These are phyloP conservation scores for Phytophthora aleatoria DNA, from an alignment of 352 stramenopile genomes.

Conservation along the genomic window DNA sequence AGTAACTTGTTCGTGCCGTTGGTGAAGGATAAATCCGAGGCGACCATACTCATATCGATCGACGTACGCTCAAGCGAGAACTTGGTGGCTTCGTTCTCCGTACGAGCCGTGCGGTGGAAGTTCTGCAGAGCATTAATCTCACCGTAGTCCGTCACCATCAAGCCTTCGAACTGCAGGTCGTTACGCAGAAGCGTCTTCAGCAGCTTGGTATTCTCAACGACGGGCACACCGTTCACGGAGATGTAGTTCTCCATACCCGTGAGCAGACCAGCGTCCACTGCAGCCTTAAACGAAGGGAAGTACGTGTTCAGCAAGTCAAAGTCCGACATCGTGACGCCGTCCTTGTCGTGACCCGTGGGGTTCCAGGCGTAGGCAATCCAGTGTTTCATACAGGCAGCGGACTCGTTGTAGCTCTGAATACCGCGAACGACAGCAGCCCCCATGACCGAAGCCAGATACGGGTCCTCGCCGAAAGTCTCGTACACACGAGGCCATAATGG, in stretches of 20 bases:
- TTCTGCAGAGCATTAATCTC: slow-evolving; percentile 86
- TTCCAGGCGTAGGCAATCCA: slow-evolving; percentile 81
- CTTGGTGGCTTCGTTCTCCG: slow-evolving; percentile 49
- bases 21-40: slow-evolving; percentile 40
- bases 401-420: slow-evolving; percentile 64
- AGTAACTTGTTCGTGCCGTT: slow-evolving; percentile 45
- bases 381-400: slow-evolving; percentile 85
- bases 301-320: slow-evolving; percentile 82
- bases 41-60: slow-evolving; percentile 92
- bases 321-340: slow-evolving; percentile 60
- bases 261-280: slow-evolving; percentile 65
- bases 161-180: slow-evolving; percentile 76
- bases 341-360: slow-evolving; percentile 75
- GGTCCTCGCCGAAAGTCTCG: slow-evolving; percentile 93
- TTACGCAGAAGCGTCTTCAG: slow-evolving; percentile 69
- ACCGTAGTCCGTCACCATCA: slow-evolving; percentile 90
- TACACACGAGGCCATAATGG: slow-evolving; percentile 85
- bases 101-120: slow-evolving; percentile 47
- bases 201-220: slow-evolving; percentile 75
- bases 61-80: slow-evolving; percentile 65
- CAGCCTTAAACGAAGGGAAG: slow-evolving; percentile 72
- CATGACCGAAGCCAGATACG: slow-evolving; percentile 72
- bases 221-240: slow-evolving; percentile 87
- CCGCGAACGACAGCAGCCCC: slow-evolving; percentile 63
- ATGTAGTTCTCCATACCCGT: slow-evolving; percentile 94